Conservation (phyloP, 345 rosid genomes). For the Gossypium anomalum region DNA sequence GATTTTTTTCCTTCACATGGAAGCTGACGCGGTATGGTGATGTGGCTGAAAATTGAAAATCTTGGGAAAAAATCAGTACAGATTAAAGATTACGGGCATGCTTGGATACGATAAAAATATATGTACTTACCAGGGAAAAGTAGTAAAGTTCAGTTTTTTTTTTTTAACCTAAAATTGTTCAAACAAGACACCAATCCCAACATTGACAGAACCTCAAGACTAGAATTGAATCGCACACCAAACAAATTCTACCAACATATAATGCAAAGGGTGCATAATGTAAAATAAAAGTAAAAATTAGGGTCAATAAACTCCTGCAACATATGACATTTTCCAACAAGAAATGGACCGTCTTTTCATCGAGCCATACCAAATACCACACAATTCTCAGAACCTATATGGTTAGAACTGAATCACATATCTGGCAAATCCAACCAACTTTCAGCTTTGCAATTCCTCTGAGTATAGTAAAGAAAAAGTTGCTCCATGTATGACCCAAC, state of each 20-base stretch:
- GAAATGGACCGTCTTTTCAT: background rate
- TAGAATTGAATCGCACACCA: background rate
- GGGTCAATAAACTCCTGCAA: background rate
- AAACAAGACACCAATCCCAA: conserved; percentile 5
- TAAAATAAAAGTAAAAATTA: conserved; percentile 1
- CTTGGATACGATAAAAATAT: background rate
- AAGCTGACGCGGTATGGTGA: background rate
- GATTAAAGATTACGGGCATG: background rate
- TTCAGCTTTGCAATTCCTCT: background rate
- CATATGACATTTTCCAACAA: background rate
- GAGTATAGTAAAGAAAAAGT: background rate
- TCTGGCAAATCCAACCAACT: background rate
- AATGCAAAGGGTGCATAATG: background rate
- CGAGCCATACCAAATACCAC: background rate
- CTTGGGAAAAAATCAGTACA: background rate
- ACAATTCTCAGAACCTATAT: background rate
- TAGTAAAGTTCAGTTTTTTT: background rate
- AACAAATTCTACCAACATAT: conserved; percentile 6
- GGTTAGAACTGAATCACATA: background rate
- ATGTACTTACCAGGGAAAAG: background rate
- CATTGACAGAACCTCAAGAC: background rate
- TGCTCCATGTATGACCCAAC: background rate
- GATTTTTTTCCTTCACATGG: background rate
- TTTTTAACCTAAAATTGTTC: background rate
- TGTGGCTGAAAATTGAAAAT: background rate